Evolutionary conservation across 768 basidiomycete genomes (phyloP).

Genomic region (Hortiboletus campestris): DNA sequence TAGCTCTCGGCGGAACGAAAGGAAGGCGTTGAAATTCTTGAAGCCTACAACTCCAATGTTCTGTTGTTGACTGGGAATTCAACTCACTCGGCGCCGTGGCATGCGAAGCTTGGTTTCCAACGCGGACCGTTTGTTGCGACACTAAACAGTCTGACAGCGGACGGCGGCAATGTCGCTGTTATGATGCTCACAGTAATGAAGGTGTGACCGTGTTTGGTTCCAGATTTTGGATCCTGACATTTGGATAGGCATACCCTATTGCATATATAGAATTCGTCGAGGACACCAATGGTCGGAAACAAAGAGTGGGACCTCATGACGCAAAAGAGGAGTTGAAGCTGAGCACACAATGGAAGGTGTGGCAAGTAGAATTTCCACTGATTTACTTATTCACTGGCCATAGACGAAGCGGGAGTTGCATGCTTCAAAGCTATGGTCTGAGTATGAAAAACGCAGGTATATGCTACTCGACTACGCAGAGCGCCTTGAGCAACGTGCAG

Average conservation of each 20-base stretch:
- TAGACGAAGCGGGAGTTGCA: slow-evolving; percentile 61
- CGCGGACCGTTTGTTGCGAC: slow-evolving; percentile 66
- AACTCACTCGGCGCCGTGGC: slow-evolving; percentile 83
- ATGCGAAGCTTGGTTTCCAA: slow-evolving; percentile 81
- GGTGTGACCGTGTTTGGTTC: slow-evolving; percentile 33
- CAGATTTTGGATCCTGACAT: neutral
- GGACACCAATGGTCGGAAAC: slow-evolving; percentile 46
- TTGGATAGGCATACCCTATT: slow-evolving; percentile 59
- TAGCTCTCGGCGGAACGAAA: slow-evolving; percentile 69
- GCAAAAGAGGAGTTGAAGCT: slow-evolving; percentile 64
- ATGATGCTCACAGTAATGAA: slow-evolving; percentile 75
- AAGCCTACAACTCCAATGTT: slow-evolving; percentile 67
- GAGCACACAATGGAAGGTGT: slow-evolving; percentile 71
- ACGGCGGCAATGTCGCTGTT: slow-evolving; percentile 76
- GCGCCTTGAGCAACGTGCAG: slow-evolving; percentile 59
- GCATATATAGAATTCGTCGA: slow-evolving; percentile 74
- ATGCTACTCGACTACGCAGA: slow-evolving; percentile 60
- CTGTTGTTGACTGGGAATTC: slow-evolving; percentile 81
- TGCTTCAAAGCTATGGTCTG: slow-evolving; percentile 53
- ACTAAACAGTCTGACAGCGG: slow-evolving; percentile 71
- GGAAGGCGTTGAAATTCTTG: slow-evolving; percentile 80
- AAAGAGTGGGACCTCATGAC: slow-evolving; percentile 60
- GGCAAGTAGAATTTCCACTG: slow-evolving; percentile 14
- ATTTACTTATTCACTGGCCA: slow-evolving; percentile 1
- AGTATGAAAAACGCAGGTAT: slow-evolving; percentile 54